These are phyloP conservation scores for Coemansia sp. DNA, from an alignment of 192 early-diverging fungal genomes.

Conservation along the genomic window DNA sequence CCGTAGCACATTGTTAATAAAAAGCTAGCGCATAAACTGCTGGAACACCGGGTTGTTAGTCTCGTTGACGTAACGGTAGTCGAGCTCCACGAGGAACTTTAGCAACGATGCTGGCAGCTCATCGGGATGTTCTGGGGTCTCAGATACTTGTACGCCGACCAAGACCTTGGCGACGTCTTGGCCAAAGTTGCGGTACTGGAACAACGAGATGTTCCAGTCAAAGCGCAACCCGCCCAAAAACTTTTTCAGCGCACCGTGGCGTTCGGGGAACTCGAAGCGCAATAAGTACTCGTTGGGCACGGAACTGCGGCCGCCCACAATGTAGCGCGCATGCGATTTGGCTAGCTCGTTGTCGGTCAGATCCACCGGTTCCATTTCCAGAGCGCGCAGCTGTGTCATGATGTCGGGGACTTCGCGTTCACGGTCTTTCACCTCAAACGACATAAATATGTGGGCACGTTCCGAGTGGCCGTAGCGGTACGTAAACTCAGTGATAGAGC, in stretches of 20 bases:
- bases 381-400: constrained; percentile 57
- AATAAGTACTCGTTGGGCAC: constrained; percentile 86
- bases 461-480: constrained; percentile 73
- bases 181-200: constrained; percentile 97
- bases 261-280: constrained; percentile 95
- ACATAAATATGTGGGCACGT: constrained; percentile 86
- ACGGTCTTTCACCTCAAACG: constrained; percentile 77
- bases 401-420: constrained; percentile 69
- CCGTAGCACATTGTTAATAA: background rate
- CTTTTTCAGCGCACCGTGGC: constrained; percentile 86
- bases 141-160: constrained; percentile 89
- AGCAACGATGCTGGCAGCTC: constrained; percentile 60
- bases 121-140: constrained; percentile 46
- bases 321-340: constrained; percentile 93
- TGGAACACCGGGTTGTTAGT: constrained; percentile 87
- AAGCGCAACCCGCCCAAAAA: constrained; percentile 74
- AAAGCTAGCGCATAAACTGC: constrained; percentile 66
- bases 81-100: constrained; percentile 74
- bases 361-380: constrained; percentile 76
- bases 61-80: constrained; percentile 90
- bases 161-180: constrained; percentile 92
- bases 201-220: constrained; percentile 81
- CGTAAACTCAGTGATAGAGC: constrained; percentile 89
- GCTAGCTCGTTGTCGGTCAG: constrained; percentile 92
- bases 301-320: constrained; percentile 81